Evolutionary conservation across 345 rosid species (phyloP).

Genomic region (Firmiana major): DNA sequence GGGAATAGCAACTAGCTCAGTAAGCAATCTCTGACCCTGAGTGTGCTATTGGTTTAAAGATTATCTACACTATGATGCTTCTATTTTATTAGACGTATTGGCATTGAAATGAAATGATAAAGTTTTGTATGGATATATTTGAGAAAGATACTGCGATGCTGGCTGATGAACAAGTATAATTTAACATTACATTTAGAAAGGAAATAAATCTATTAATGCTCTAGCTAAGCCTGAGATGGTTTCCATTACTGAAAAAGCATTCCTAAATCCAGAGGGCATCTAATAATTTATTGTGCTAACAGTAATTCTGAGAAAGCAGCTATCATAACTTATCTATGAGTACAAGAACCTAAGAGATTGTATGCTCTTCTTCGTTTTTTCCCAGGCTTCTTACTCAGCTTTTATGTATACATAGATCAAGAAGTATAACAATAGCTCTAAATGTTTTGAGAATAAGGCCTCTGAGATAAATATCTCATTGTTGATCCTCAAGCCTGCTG

Average conservation of each 20-base stretch:
- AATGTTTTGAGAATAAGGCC: conserved; percentile 26
- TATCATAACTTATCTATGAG: conserved; percentile 44
- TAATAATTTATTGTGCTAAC: conserved; percentile 47
- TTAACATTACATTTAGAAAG: not conserved
- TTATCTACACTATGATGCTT: not conserved
- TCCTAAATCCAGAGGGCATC: conserved; percentile 27
- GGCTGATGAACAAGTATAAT: not conserved
- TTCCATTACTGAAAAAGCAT: conserved; percentile 19
- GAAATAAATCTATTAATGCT: not conserved
- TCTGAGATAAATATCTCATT: conserved; percentile 22
- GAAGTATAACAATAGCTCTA: conserved; percentile 37
- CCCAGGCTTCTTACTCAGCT: conserved; percentile 35
- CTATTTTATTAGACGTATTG: not conserved
- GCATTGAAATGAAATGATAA: not conserved
- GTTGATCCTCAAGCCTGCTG: conserved; percentile 29
- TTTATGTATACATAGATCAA: conserved; percentile 33
- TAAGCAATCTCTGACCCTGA: not conserved
- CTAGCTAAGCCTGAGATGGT: conserved; percentile 24
- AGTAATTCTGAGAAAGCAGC: conserved; percentile 34
- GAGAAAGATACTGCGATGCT: not conserved
- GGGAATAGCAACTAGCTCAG: not conserved
- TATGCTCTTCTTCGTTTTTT: conserved; percentile 36
- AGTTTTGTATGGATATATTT: not conserved
- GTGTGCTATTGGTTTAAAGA: not conserved
- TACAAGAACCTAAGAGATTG: conserved; percentile 50